Conservation (phyloP, 768 basidiomycete genomes). For the Panaeolus cyanescens region DNA sequence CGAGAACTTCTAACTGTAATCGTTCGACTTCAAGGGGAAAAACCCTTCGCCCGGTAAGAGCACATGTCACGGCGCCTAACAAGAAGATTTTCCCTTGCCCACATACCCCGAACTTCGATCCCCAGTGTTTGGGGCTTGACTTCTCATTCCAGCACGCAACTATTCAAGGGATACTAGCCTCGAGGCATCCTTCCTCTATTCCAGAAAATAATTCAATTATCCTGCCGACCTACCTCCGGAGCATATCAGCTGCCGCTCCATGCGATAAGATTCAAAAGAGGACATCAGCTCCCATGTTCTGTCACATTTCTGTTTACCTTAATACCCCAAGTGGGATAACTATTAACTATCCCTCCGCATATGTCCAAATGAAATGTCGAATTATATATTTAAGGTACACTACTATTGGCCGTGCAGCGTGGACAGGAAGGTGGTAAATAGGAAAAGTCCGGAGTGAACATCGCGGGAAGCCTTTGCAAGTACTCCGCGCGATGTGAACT, state of each 20-base stretch:
- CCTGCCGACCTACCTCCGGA: neutral
- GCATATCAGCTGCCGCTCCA: neutral
- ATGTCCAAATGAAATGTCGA: neutral
- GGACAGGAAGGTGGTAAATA: neutral
- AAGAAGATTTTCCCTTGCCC: neutral
- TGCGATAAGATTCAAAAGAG: neutral
- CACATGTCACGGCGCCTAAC: neutral
- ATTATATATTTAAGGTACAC: slow-evolving; percentile 1
- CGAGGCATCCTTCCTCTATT: neutral
- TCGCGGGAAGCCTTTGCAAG: neutral
- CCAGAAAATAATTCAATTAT: neutral
- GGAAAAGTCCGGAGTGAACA: neutral
- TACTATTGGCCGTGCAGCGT: neutral
- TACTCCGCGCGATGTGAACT: neutral
- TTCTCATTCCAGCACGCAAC: neutral
- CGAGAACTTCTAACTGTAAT: neutral
- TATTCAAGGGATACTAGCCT: neutral
- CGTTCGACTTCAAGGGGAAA: neutral
- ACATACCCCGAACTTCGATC: neutral
- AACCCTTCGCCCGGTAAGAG: neutral
- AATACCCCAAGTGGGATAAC: neutral
- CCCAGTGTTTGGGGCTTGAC: neutral
- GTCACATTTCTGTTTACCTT: neutral
- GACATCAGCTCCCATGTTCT: neutral
- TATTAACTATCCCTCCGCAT: neutral